Evolutionary conservation across 179 eudicot species (phyloP).

Genomic region (Kewa caespitosa): DNA sequence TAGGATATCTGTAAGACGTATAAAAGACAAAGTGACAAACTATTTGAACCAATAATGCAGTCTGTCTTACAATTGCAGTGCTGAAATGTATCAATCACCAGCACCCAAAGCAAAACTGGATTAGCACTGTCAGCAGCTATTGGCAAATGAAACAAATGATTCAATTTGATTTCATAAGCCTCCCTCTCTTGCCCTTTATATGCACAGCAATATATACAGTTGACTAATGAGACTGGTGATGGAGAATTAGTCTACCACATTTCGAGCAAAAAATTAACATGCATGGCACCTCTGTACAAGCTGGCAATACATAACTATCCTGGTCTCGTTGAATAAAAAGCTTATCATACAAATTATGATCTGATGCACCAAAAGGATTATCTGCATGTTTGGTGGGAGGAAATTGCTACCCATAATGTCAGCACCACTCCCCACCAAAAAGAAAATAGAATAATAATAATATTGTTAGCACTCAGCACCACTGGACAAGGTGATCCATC

Average conservation of each 20-base stretch:
- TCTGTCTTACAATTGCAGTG: not conserved
- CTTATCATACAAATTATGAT: not conserved
- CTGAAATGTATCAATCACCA: not conserved
- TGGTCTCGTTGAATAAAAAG: constrained; percentile 3
- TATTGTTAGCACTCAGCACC: no score
- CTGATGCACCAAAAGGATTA: no score
- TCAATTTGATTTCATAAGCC: not conserved
- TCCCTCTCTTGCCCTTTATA: not conserved
- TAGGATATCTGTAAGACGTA: not conserved
- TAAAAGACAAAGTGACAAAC: not conserved
- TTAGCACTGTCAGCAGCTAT: not conserved
- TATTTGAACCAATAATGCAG: not conserved
- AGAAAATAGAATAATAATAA: no score
- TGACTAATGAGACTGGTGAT: constrained; percentile 7
- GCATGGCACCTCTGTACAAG: constrained; percentile 26
- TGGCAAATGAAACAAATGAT: not conserved
- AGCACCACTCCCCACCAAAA: no score
- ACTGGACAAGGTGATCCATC: no score
- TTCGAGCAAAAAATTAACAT: constrained; percentile 8
- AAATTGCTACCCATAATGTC: no score
- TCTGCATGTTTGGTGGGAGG: no score
- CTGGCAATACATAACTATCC: constrained; percentile 11
- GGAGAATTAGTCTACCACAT: constrained; percentile 3
- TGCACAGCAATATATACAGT: constrained; percentile 20
- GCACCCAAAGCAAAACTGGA: constrained; percentile 1